A percentile compares a stretch with the other conserved stretches of the same genome.
These are phyloP conservation scores for Apostasia ramifera DNA, from an alignment of 106 monocot genomes.

Conservation along the genomic window DNA sequence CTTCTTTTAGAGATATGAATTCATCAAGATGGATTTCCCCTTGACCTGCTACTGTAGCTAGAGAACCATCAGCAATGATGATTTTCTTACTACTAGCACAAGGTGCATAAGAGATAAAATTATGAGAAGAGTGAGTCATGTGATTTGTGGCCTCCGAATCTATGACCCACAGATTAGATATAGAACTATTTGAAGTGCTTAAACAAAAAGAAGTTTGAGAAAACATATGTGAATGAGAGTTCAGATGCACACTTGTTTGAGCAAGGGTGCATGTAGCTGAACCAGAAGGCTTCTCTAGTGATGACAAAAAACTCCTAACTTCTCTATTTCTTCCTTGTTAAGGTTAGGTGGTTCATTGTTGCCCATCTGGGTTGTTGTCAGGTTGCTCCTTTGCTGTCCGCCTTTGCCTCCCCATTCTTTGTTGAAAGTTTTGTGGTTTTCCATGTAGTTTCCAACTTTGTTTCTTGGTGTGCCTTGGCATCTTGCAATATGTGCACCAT, in stretches of 20 bases:
- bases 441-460: background rate
- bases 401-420: background rate
- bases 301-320: background rate
- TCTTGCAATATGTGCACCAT: slow-evolving; percentile 2
- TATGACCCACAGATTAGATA: background rate
- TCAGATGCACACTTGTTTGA: no score
- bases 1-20: background rate
- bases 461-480: background rate
- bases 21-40: background rate
- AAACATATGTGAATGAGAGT: background rate
- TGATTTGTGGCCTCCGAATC: background rate
- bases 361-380: background rate
- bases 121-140: background rate
- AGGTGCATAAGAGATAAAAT: background rate
- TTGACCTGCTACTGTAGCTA: background rate
- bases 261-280: background rate
- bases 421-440: background rate
- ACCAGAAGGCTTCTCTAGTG: background rate
- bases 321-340: background rate
- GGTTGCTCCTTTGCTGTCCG: background rate
- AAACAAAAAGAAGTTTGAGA: background rate
- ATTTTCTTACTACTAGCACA: background rate
- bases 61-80: background rate
- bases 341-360: background rate
- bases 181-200: background rate